Evolutionary conservation across 805 yeast species (phyloP), one percentile per base, ranked within the genome.

Genomic region (Kodamaea neixiangensis): DNA sequence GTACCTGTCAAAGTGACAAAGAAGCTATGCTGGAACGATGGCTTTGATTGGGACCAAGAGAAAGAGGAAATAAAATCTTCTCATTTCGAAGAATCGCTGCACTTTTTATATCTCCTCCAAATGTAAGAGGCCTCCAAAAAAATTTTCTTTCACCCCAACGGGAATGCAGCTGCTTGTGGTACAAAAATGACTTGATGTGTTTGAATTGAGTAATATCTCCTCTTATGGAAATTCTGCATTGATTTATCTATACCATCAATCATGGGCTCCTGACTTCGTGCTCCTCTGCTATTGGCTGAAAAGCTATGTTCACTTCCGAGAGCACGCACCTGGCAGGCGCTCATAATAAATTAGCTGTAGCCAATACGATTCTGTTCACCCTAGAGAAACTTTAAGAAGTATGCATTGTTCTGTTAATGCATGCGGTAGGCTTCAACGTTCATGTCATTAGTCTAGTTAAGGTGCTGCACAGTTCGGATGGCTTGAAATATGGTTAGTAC

Each of bases 61-160:
- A 47, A 47, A 40, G 31, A 20, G 49, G 49, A 47, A 47, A 47
- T 40, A 19, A 15, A 40, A 47, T 18, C 44, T 47, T 47, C 49
- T 47, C 49, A 46, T 10, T 20, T 22, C 5, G 31, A n/a, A 15
- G 31, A 20, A 15, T 35, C 39, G 5, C 9, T 3, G 18, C 11
- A 21, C 29, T 18, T 40, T 40, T 40, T 20, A 40, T 21, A 40
- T 35, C 39, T 10, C 39, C 19, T 35, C 39, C 14, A 13, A 35
- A 7, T 35, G 7, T 14, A n/a, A 5, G 44, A 17, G 7, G 29
- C 17, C 21, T 39, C 44, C 31, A 40, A 40, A 20, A 40, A 40
- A 20, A 40, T 40, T 37, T 37, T 37, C 41, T 13, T 17, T 15
- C 31, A 25, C 11, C 17, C 41, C 6, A 4, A 5, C 20, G n/a